Base-by-base conservation (phyloP, 1,139 yeast genomes). In the Candida frijolesensis region DNA sequence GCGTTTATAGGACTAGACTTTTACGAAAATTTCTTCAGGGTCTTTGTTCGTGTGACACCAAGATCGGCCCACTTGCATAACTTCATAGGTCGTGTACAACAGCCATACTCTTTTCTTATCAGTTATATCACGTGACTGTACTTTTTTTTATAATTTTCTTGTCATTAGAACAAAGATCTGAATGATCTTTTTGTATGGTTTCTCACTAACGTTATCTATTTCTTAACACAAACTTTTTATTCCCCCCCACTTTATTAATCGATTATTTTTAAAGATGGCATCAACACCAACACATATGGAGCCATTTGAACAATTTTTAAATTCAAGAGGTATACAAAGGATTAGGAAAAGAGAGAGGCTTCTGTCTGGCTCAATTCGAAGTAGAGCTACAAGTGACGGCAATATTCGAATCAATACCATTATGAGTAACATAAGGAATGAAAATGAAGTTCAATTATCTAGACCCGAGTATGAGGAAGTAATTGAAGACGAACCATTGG, bases 331-430 rank as follows among this genome's bases (percentile, higher is more conserved):
- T 14, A 34, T 43, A 19, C 18, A 15, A 1, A n/a, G 45, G 14
- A 22, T 22, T n/a, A 33, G 45, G 15, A 19, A 25, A 43, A 19
- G 27, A 19, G 40, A 43, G 15, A 25, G 45, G 11, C 45, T 33
- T n/a, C 45, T 43, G 45, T 32, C 45, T 3, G 40, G 37, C 7
- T 33, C 45, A 3, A 34, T 30, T 14, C 42, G 52, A 9, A 50
- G 52, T 15, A 33, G 53, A 30, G 51, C 53, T 5, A 46, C 50
- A 3, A 50, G 53, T 43, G 53, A 50, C 35, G 53, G 53, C 1
- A 50, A 48, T 33, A 44, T 50, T 14, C 49, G 53, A 27, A 50
- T 48, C 34, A 47, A 41, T 22, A 47, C 47, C 0, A 27, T 47
- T 9, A 37, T 45, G 16, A 44, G 49, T 32, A 47, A 49, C 35